phyloP scores from a whole-genome alignment of 441 rosid species.

The Francoa sonchifolia region DNA sequence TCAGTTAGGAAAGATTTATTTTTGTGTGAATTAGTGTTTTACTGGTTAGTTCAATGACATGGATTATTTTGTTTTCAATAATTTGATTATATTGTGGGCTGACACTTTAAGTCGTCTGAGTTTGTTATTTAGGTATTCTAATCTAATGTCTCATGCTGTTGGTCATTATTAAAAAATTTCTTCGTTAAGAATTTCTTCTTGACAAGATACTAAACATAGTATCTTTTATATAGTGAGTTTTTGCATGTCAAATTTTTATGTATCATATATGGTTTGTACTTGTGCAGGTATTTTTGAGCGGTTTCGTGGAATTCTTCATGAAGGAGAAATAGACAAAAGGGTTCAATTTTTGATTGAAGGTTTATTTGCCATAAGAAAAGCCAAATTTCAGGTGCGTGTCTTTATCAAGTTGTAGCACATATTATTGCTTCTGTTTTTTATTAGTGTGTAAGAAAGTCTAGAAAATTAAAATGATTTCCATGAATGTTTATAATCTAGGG shows the following conservation, averaged over 20 bases:
- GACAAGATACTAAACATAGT: too few species aligned
- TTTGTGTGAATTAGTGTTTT: too few species aligned
- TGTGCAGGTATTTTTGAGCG: conserved; percentile 77
- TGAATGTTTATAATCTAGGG: conserved; percentile 39
- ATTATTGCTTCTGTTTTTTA: background rate
- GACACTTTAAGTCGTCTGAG: too few species aligned
- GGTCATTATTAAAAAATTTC: too few species aligned
- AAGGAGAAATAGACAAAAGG: conserved; percentile 91
- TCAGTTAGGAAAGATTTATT: background rate
- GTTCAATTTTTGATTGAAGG: conserved; percentile 89
- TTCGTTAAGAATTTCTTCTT: too few species aligned
- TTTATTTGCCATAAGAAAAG: conserved; percentile 68
- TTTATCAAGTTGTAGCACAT: background rate
- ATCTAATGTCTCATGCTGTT: too few species aligned
- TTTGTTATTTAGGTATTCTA: too few species aligned
- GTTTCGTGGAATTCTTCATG: conserved; percentile 87
- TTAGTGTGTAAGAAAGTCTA: background rate
- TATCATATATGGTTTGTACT: conserved; percentile 1
- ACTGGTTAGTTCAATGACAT: too few species aligned
- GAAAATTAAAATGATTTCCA: conserved; percentile 5
- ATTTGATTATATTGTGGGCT: too few species aligned
- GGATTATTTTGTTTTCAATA: too few species aligned
- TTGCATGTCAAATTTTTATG: too few species aligned
- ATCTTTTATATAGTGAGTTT: too few species aligned
- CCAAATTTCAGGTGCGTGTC: conserved; percentile 63